Evolutionary conservation across 2,329 filamentous ascomycete species (phyloP).

Genomic region (Clonostachys rosea): DNA sequence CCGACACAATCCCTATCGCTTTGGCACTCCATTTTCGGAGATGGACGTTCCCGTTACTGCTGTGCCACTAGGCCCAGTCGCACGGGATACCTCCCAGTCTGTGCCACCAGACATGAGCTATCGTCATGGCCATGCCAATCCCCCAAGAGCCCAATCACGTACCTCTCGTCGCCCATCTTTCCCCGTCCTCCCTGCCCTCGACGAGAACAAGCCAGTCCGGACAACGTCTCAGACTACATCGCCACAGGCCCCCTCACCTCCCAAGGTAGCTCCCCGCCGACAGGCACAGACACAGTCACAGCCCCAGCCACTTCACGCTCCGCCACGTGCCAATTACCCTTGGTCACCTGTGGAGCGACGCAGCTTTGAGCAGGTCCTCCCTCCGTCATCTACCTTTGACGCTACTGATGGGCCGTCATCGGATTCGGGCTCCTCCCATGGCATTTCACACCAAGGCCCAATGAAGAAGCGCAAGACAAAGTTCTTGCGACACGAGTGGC

Average conservation of each 20-base stretch:
- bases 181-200: constrained; percentile 62
- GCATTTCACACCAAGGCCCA: constrained; percentile 71
- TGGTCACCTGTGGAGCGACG: constrained; percentile 46
- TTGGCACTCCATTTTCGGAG: constrained; percentile 85
- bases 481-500: constrained; percentile 89
- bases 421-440: constrained; percentile 31
- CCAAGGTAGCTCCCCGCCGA: constrained; percentile 20
- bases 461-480: constrained; percentile 93
- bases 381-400: neutral
- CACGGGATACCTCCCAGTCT: constrained; percentile 79
- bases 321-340: constrained; percentile 50
- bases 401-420: constrained; percentile 12
- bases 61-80: constrained; percentile 64
- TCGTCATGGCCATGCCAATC: constrained; percentile 35
- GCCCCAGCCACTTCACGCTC: constrained; percentile 39
- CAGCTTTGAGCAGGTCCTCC: constrained; percentile 11
- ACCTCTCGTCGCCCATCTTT: constrained; percentile 65
- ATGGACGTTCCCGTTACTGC: constrained; percentile 82
- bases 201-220: constrained; percentile 54
- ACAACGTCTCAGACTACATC: constrained; percentile 20
- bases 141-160: constrained; percentile 45
- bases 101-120: constrained; percentile 93
- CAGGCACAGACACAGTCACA: constrained; percentile 15
- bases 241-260: constrained; percentile 19
- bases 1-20: constrained; percentile 59